Percentiles rank a stretch among this genome's conserved stretches.
phyloP scores from a whole-genome alignment of 108 stramenopile species.

The Cyclotella baltica region DNA sequence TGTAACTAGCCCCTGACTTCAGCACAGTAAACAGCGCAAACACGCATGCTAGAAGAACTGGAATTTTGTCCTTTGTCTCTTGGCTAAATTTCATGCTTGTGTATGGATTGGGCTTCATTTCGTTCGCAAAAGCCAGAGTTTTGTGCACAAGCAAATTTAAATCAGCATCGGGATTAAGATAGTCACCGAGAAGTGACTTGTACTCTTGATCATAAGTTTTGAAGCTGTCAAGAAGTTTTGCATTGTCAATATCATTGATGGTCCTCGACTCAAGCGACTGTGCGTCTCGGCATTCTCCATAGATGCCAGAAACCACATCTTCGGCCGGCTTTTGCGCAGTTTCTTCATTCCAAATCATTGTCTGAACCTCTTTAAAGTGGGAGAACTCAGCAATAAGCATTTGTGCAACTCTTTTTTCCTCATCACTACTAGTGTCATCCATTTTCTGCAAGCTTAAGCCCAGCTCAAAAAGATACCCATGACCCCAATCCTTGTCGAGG shows the following conservation, averaged over 20 bases:
- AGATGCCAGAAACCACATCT: constrained; percentile 55
- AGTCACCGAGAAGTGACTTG: constrained; percentile 59
- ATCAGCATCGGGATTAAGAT: constrained; percentile 60
- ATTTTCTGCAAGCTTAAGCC: constrained; percentile 56
- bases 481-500: constrained; percentile 58
- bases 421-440: constrained; percentile 43
- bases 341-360: constrained; percentile 73
- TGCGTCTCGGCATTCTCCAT: constrained; percentile 24
- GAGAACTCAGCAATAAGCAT: constrained; percentile 60
- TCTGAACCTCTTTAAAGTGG: constrained; percentile 71
- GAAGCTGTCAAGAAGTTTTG: constrained; percentile 53
- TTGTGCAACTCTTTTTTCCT: constrained; percentile 61
- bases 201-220: constrained; percentile 53
- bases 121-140: constrained; percentile 32
- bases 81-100: constrained; percentile 35
- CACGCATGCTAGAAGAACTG: constrained; percentile 55
- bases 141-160: constrained; percentile 54
- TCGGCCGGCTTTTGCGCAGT: constrained; percentile 66
- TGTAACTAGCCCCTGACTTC: constrained; percentile 71
- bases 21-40: constrained; percentile 66
- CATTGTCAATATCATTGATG: constrained; percentile 30
- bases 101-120: constrained; percentile 40
- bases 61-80: constrained; percentile 37
- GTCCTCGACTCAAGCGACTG: neutral
- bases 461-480: constrained; percentile 65